Evolutionary conservation across 2,329 filamentous ascomycete species (phyloP).

Genomic region (Lasiodiplodia sp.): DNA sequence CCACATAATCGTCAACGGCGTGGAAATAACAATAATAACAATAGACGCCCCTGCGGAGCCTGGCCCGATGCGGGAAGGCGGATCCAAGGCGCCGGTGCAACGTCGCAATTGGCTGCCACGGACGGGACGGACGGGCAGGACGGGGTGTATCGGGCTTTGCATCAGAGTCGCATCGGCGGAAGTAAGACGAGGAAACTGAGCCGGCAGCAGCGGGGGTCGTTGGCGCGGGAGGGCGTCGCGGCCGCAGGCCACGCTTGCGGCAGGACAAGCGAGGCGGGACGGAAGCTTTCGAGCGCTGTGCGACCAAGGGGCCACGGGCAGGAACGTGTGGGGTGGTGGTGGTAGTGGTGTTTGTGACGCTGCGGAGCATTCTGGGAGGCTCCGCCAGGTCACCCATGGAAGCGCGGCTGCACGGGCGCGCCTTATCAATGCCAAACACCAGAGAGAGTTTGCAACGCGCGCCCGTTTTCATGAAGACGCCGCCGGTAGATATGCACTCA

Average conservation of each 20-base stretch:
- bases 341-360: not conserved
- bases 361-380: conserved; percentile 7
- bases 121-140: not conserved
- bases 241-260: conserved; percentile 6
- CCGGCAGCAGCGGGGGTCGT: not conserved
- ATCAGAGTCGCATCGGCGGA: conserved; percentile 4
- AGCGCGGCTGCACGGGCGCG: conserved; percentile 4
- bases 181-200: conserved; percentile 16
- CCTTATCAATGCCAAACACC: conserved; percentile 14
- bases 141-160: conserved; percentile 8
- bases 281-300: conserved; percentile 1
- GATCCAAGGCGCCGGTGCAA: not conserved
- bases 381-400: conserved; percentile 18
- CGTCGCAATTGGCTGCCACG: not conserved
- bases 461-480: conserved; percentile 12
- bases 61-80: conserved; percentile 8
- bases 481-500: not conserved
- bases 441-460: conserved; percentile 17
- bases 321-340: conserved; percentile 1
- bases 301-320: conserved; percentile 6
- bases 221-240: not conserved
- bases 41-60: not conserved
- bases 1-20: conserved; percentile 18
- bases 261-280: conserved; percentile 6
- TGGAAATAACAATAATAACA: not conserved